phyloP scores from a whole-genome alignment of 2,329 filamentous ascomycete genomes.

The Aspergillus hiratsukae region DNA sequence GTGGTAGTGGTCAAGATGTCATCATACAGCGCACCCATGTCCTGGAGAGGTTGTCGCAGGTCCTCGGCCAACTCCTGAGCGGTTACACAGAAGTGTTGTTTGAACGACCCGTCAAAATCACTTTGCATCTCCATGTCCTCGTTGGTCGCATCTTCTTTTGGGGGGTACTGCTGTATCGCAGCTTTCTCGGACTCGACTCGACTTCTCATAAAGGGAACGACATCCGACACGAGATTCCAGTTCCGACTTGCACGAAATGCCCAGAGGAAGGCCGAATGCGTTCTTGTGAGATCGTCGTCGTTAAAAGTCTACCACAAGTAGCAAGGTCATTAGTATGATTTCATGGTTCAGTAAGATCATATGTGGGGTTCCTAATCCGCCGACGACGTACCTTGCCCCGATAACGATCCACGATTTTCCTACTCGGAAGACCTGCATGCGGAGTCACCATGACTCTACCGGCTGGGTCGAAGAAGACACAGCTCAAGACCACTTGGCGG shows the following conservation, averaged over 20 bases:
- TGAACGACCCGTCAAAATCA: conserved; percentile 71
- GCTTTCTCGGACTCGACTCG: conserved; percentile 57
- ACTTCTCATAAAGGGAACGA: conserved; percentile 67
- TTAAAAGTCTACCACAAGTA: conserved; percentile 48
- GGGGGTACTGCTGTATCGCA: conserved; percentile 45
- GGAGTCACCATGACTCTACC: conserved; percentile 45
- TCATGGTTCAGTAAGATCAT: background rate
- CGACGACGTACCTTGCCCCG: conserved; percentile 53
- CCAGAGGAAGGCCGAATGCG: conserved; percentile 81
- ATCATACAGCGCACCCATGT: conserved; percentile 68
- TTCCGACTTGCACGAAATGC: conserved; percentile 76
- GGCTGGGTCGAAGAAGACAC: conserved; percentile 41
- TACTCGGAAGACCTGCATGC: conserved; percentile 39
- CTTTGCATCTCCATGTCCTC: conserved; percentile 54
- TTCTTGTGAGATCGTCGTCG: conserved; percentile 69
- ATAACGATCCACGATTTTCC: conserved; percentile 76
- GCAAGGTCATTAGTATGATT: conserved; percentile 16
- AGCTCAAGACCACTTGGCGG: conserved; percentile 53
- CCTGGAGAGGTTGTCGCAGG: conserved; percentile 58
- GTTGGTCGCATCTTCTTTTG: conserved; percentile 34
- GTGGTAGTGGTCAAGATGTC: conserved; percentile 66
- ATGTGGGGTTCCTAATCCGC: background rate
- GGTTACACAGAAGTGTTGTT: conserved; percentile 77
- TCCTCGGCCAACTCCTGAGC: conserved; percentile 68
- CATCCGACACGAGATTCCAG: conserved; percentile 64